Base-by-base conservation (phyloP, 148 eudicot species). In the Chenopodium formosanum region DNA sequence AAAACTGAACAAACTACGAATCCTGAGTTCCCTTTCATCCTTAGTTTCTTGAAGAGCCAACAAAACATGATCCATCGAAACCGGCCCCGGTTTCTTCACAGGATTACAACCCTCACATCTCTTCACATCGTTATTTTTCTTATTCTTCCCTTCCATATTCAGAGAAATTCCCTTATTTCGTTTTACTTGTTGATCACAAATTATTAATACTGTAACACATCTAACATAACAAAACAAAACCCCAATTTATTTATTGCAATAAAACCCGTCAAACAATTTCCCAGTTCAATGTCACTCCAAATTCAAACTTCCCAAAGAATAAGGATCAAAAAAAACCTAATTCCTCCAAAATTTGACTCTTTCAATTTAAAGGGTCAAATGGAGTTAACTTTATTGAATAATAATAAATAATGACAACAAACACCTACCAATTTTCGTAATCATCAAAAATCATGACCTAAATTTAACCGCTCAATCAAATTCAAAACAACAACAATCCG, bases 41-140 rank as follows among this genome's bases (percentile, higher is more conserved):
- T 92, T 89, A 7, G 95, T 89, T 64, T 95, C 99, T 31, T 92
- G 89, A 78, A 92, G 73, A 23, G 99, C 99, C 76, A 88, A 65
- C 2, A 93, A 83, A 25, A 95, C 99, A 74, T 95, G 97, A 83
- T 93, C 99, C 89, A 93, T 85, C 3, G 99, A 74, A 7, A 92
- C 90, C 2, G 96, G 93, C 1, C 92, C 93, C 1, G 90, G 76
- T 69, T 95, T 93, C 79, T 80, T 89, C 83, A 92, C 94, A 81
- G 96, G 93, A 83, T 87, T 91, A 84, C 97, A 89, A 63, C 91
- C 86, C 69, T 81, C 85, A 25, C 86, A 82, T 14, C 82, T 79
- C 85, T 60, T 85, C 7, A 70, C 70, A 70, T 80, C 87, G 27
- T 82, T 84, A 70, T 80, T 84, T n/a, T 77, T 74, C 44, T 70